These are phyloP conservation scores for Coelastrella sp. DNA, from an alignment of 139 green algal genomes.

Conservation along the genomic window DNA sequence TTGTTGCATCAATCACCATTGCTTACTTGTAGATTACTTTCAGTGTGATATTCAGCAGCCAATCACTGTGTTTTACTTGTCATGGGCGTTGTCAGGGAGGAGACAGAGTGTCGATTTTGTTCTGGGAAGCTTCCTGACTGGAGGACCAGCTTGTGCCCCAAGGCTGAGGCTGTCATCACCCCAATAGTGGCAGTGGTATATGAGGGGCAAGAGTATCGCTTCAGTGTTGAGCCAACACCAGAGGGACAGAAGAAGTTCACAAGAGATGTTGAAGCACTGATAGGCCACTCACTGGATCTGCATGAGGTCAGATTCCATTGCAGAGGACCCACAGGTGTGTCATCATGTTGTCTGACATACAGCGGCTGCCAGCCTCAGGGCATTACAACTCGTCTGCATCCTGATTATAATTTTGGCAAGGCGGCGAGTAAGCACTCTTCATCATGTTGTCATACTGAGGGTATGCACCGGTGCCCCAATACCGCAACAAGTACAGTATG, in stretches of 20 bases:
- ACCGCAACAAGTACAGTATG: no score
- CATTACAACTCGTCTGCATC: no score
- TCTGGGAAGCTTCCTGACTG: not conserved
- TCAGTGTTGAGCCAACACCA: conserved; percentile 12
- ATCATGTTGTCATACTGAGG: no score
- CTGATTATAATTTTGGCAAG: no score
- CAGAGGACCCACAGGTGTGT: conserved; percentile 23
- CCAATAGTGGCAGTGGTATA: conserved; percentile 24
- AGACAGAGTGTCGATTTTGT: conserved; percentile 27
- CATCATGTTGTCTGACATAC: not conserved
- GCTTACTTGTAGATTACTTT: no score
- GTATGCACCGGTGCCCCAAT: no score
- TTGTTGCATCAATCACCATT: no score
- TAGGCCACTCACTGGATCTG: not conserved
- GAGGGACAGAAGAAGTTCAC: not conserved
- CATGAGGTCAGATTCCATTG: conserved; percentile 25
- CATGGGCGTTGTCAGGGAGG: not conserved
- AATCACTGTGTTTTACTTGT: not conserved
- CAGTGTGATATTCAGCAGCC: no score
- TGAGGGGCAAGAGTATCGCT: not conserved
- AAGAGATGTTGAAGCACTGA: not conserved
- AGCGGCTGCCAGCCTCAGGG: not conserved
- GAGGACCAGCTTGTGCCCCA: not conserved
- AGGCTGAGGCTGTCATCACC: not conserved
- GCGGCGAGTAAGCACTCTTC: no score